phyloP scores from a whole-genome alignment of 306 rosid species.

The Corylus avellana region DNA sequence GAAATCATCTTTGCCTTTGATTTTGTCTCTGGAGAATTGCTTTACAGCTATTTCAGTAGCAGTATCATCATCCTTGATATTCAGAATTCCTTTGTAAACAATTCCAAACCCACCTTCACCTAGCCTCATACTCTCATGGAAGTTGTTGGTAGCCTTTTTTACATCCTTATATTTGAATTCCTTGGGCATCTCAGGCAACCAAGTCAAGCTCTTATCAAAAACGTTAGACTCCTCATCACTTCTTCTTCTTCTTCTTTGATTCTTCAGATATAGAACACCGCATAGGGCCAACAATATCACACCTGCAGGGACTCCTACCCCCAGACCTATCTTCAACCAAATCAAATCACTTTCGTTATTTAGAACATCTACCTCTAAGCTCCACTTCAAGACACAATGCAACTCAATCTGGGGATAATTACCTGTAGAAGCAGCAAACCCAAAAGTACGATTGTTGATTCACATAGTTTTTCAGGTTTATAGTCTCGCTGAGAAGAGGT shows the following conservation, averaged over 20 bases:
- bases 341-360: constrained; percentile 5
- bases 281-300: constrained; percentile 4
- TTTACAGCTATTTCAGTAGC: constrained; percentile 44
- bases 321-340: constrained; percentile 31
- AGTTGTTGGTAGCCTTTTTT: constrained; percentile 46
- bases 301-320: constrained; percentile 33
- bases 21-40: constrained; percentile 45
- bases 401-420: constrained; percentile 24
- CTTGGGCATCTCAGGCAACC: constrained; percentile 53
- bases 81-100: constrained; percentile 52
- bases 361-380: constrained; percentile 27
- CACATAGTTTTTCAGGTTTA: constrained; percentile 32
- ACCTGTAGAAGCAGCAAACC: constrained; percentile 54
- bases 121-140: constrained; percentile 43
- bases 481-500: constrained; percentile 33
- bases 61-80: constrained; percentile 12
- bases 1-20: constrained; percentile 49
- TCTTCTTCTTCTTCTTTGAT: constrained; percentile 18
- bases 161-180: constrained; percentile 48
- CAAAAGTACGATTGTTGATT: constrained; percentile 35
- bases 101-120: constrained; percentile 56
- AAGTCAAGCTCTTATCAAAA: constrained; percentile 28
- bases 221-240: constrained; percentile 32
- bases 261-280: constrained; percentile 27
- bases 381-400: constrained; percentile 49